Conservation (phyloP, 805 yeast genomes). For the Cyberlindnera sargentensis region DNA sequence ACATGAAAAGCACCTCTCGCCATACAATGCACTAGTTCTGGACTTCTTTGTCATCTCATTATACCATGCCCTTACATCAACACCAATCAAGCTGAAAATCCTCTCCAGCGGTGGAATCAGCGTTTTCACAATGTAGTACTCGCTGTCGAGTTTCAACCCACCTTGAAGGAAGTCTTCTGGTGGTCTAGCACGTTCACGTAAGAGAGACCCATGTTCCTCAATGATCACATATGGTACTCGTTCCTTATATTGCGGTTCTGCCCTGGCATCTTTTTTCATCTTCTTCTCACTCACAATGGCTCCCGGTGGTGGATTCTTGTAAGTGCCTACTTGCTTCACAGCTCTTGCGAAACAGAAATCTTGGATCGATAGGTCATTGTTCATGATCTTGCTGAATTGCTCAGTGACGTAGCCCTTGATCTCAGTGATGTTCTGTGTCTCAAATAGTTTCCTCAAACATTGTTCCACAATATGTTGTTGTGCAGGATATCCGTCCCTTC, state of each 20-base stretch:
- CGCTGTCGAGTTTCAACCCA: slow-evolving; percentile 55
- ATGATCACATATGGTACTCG: slow-evolving; percentile 82
- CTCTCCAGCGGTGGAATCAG: slow-evolving; percentile 87
- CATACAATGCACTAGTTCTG: slow-evolving; percentile 21
- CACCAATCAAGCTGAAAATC: slow-evolving; percentile 76
- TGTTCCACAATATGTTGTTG: slow-evolving; percentile 78
- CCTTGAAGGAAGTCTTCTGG: slow-evolving; percentile 64
- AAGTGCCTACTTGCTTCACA: slow-evolving; percentile 71
- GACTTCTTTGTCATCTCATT: slow-evolving; percentile 50
- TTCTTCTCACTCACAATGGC: slow-evolving; percentile 70
- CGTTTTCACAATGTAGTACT: slow-evolving; percentile 79
- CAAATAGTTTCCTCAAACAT: slow-evolving; percentile 61
- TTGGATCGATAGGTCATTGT: slow-evolving; percentile 58
- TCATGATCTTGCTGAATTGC: slow-evolving; percentile 61
- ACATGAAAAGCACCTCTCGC: slow-evolving; percentile 24
- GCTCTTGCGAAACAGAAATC: slow-evolving; percentile 92
- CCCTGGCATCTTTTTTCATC: slow-evolving; percentile 56
- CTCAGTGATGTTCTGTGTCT: slow-evolving; percentile 58
- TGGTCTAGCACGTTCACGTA: slow-evolving; percentile 72
- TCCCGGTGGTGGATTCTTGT: slow-evolving; percentile 87
- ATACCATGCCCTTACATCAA: slow-evolving; percentile 73
- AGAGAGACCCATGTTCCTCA: slow-evolving; percentile 47
- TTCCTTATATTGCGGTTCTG: slow-evolving; percentile 83
- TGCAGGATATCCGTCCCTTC: slow-evolving; percentile 94
- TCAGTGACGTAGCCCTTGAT: slow-evolving; percentile 59